Base-by-base conservation (phyloP, 371 early-diverging fungal genomes). In the Actinomortierella ambigua region DNA sequence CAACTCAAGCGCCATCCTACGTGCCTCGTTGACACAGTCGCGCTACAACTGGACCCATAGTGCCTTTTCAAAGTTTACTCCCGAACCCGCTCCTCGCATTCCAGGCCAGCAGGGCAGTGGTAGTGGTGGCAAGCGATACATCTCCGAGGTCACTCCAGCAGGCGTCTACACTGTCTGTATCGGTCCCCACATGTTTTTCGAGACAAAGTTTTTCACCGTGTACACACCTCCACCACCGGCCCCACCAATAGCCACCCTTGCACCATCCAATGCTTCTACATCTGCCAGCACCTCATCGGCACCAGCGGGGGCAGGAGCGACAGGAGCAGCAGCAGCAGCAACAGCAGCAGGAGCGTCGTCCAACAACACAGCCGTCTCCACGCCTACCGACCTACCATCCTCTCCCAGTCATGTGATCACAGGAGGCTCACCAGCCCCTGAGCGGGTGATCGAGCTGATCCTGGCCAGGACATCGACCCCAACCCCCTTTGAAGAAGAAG, bases 101-200 rank as follows among this genome's bases (percentile, higher is more conserved):
- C 34, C 4, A 34, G 34, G 34, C 11, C 34, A 34, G 34, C 34
- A 34, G 11, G 34, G 34, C 34, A n/a, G n/a, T n/a, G 70, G 61
- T 29, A 26, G 67, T 18, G 63, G 63, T 2, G 68, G 64, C 18
- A 73, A 67, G 24, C 63, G 60, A 23, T 56, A 57, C 22, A 54
- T 61, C 11, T 63, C 75, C 7, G 28, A 8, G n/a, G 28, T 51
- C 28, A 17, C 26, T 26, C 63, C 63, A 29, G 57, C 64, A 44
- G 67, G 75, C 39, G 27, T 50, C 13, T 73, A 54, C 41, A 63
- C 64, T 29, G 61, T 73, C 55, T 67, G 75, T 55, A 73, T 73
- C 34, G 75, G 73, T 15, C 73, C 66, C 1, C 73, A 73, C 53
- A 66, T 73, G 39, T 73, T 73, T 46, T 50, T 67, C 44, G 68